Evolutionary conservation across 2,329 filamentous ascomycete genomes (phyloP), one percentile per base, ranked within the genome.

Genomic region (Ceratocystis destructans): DNA sequence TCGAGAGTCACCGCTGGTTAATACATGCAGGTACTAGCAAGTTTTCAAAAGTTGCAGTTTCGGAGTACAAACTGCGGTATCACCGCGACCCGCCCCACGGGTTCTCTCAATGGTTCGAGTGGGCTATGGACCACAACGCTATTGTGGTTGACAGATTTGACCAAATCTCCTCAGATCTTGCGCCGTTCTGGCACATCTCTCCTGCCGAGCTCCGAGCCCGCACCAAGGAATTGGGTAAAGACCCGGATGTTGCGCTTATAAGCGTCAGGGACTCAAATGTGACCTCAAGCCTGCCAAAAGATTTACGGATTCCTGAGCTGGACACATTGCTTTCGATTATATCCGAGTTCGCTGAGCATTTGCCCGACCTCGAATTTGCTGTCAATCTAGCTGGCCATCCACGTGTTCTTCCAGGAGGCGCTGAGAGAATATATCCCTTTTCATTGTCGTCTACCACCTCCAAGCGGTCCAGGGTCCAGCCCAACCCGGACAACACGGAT

Each of bases 81-180:
- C 83, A 84, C 15, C 83, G 90, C 68, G 78, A 84, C 33, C 90
- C 91, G 17, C 91, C 91, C 10, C 88, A 87, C 0, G 83, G 88
- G 67, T 96, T 96, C 71, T 88, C 91, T 71, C 85, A 86, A 70
- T 96, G 91, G 91, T 96, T 87, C 72, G 80, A 87, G 22, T 90
- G 89, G 71, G 89, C 90, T 4, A 83, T 82, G 69, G 78, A 82
- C n/a, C 83, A 81, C 67, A 80, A 82, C 0, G 87, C 91, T 0
- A 78, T 83, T 64, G 78, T 96, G 64, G 84, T 94, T 65, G 91
- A 96, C 71, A 85, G 89, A 69, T 96, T 89, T 70, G 86, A 89
- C 70, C 89, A 87, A 61, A 90, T 96, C 65, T 85, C 89, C 70
- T 80, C 85, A 65, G 85, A 89, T 69, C 75, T 96, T 2, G 77